A percentile compares a stretch with the other conserved stretches of the same genome.
Conservation (phyloP, 2,329 filamentous ascomycete species). For the Drechslerella coelobrocha region DNA sequence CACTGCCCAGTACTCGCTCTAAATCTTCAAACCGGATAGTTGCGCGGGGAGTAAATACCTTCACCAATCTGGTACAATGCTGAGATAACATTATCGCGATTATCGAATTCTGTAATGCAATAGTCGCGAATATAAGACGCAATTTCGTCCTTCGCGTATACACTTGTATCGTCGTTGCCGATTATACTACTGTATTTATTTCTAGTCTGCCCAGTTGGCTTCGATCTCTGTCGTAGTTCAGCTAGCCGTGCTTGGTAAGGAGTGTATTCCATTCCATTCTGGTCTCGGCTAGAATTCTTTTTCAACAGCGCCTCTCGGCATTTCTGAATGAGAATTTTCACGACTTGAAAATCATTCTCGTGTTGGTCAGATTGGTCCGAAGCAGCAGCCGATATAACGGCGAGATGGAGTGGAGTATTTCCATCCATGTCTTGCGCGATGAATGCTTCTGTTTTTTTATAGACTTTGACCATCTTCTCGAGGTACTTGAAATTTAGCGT, state of each 20-base stretch:
- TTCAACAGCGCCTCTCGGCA: not conserved
- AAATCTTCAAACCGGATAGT: no score
- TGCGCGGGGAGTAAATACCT: no score
- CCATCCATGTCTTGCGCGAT: not conserved
- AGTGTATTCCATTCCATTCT: not conserved
- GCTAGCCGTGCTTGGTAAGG: slow-evolving; percentile 2
- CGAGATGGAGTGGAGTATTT: not conserved
- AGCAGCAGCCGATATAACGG: not conserved
- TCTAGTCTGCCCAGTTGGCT: not conserved
- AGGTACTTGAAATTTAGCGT: not conserved
- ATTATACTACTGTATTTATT: not conserved
- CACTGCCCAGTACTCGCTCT: not conserved
- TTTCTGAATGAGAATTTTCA: not conserved
- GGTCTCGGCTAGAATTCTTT: not conserved
- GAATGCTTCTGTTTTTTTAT: slow-evolving; percentile 4
- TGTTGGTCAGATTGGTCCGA: not conserved
- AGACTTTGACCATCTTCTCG: slow-evolving; percentile 3
- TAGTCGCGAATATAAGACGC: slow-evolving; percentile 1
- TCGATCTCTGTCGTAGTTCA: not conserved
- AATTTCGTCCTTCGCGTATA: slow-evolving; percentile 1
- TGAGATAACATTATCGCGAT: not conserved
- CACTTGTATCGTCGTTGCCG: not conserved
- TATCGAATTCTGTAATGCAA: slow-evolving; percentile 5
- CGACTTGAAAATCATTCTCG: not conserved
- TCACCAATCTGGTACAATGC: not conserved